Base-by-base conservation (phyloP, 352 stramenopile species). In the Phytophthora nicotianae region DNA sequence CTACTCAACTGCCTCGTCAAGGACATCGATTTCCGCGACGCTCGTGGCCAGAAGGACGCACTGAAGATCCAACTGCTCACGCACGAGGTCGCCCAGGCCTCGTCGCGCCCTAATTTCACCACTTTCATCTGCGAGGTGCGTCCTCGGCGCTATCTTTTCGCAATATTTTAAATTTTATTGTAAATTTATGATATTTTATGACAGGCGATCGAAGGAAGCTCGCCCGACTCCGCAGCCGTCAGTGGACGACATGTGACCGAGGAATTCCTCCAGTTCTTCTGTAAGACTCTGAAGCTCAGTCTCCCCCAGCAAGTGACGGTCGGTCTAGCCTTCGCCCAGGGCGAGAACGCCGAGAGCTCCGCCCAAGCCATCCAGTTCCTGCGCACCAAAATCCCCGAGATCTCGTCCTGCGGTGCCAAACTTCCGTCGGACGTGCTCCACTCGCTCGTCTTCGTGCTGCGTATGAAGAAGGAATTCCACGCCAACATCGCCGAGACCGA, bases 1-100 rank as follows among this genome's bases (percentile, higher is more conserved):
- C 59, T 97, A 49, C 76, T 97, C 50, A 93, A 94, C 74, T 97
- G 88, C 62, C 76, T 97, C 38, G 88, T 97, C 37, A 86, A 94
- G 62, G 89, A 95, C 65, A 96, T 95, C 47, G 87, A 96, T 65
- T 97, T 97, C 66, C 87, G 88, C 26, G 87, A 97, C 64, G 68
- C 83, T 47, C 85, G 88, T 51, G 79, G 77, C 56, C 83, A 93
- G 62, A 94, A 95, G 65, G 89, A 96, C 69, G 79, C 83, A 35
- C 81, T 96, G 37, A 96, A 97, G 79, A 90, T 96, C 53, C 83
- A 96, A 63, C 58, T 97, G 54, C 83, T 97, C 26, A 79, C 89
- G 70, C 88, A 96, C 73, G 90, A 97, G 72, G 80, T 97, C 59
- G 84, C 87, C 20, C 90, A 96, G 71, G 90, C 88, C 57, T 93